Percentiles rank a stretch among this genome's conserved stretches.
These are phyloP conservation scores for Volutella citrinella DNA, from an alignment of 2,329 filamentous ascomycete species.

Conservation along the genomic window DNA sequence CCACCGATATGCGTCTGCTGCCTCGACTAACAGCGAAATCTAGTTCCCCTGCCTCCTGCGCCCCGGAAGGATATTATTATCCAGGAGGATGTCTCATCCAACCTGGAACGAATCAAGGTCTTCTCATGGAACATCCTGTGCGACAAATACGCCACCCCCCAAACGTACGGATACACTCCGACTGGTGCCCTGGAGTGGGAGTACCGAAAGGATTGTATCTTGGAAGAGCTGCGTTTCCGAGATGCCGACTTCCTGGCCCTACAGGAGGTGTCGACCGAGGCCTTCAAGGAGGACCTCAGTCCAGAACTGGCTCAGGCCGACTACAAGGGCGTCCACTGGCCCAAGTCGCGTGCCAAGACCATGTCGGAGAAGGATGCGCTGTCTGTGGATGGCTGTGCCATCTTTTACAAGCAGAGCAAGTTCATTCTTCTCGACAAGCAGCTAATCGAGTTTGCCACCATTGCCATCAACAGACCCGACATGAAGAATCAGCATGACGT, in stretches of 20 bases:
- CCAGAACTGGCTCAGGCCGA: conserved; percentile 81
- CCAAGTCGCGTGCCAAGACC: conserved; percentile 83
- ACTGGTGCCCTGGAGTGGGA: conserved; percentile 81
- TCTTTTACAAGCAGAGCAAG: conserved; percentile 95
- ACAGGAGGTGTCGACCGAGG: conserved; percentile 90
- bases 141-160: conserved; percentile 83
- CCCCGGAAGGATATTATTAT: conserved; percentile 79
- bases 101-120: conserved; percentile 72
- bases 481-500: conserved; percentile 98
- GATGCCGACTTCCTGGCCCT: conserved; percentile 88
- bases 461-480: conserved; percentile 90
- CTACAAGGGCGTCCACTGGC: conserved; percentile 93
- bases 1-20: too few relatives aligned
- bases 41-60: conserved; percentile 71
- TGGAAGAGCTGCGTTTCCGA: conserved; percentile 75
- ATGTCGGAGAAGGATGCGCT: conserved; percentile 88
- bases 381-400: conserved; percentile 91
- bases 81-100: conserved; percentile 59
- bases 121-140: conserved; percentile 96
- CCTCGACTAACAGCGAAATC: too few relatives aligned
- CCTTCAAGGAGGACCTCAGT: conserved; percentile 87
- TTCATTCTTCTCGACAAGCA: conserved; percentile 93
- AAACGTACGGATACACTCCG: conserved; percentile 88
- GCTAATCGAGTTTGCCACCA: conserved; percentile 85
- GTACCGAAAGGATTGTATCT: conserved; percentile 76